These are phyloP conservation scores for Botryobasidium botryosum DNA, from an alignment of 768 basidiomycete genomes.

Conservation along the genomic window DNA sequence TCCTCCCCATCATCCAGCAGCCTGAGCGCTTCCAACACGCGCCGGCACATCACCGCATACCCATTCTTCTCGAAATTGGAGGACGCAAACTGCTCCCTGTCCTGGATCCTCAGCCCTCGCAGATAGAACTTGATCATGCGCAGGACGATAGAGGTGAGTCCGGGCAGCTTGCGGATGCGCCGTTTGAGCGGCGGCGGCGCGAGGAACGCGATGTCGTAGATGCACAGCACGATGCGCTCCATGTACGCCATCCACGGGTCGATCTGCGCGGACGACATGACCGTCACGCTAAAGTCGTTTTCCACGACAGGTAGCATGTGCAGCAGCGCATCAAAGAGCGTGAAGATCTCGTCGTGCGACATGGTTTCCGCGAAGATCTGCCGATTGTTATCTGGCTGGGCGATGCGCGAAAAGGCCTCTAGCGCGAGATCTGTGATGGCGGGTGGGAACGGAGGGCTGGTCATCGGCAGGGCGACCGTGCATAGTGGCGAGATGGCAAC, in stretches of 20 bases:
- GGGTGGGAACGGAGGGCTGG: background rate
- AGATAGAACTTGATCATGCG: constrained; percentile 49
- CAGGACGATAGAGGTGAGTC: constrained; percentile 52
- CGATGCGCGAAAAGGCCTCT: constrained; percentile 67
- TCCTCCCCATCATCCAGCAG: constrained; percentile 62
- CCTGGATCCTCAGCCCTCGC: constrained; percentile 32
- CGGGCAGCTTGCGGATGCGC: constrained; percentile 46
- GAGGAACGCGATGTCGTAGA: constrained; percentile 77
- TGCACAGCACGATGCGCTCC: constrained; percentile 61
- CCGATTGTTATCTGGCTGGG: constrained; percentile 63
- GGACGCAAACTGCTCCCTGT: constrained; percentile 32
- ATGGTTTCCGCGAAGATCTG: constrained; percentile 47
- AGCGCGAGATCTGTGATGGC: constrained; percentile 54
- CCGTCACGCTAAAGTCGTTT: constrained; percentile 37
- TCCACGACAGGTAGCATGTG: constrained; percentile 72
- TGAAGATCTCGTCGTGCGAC: constrained; percentile 38
- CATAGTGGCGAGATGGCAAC: constrained; percentile 44
- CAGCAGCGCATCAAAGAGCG: constrained; percentile 51
- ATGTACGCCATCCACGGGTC: constrained; percentile 59
- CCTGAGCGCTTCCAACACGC: constrained; percentile 63
- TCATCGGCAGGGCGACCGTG: background rate
- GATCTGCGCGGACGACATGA: constrained; percentile 35
- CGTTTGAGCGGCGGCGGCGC: constrained; percentile 60
- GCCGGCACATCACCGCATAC: constrained; percentile 20
- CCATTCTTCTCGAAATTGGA: constrained; percentile 1